These are phyloP conservation scores for Sugiyamaella grinbergsii DNA, from an alignment of 1,139 yeast species.

Conservation along the genomic window DNA sequence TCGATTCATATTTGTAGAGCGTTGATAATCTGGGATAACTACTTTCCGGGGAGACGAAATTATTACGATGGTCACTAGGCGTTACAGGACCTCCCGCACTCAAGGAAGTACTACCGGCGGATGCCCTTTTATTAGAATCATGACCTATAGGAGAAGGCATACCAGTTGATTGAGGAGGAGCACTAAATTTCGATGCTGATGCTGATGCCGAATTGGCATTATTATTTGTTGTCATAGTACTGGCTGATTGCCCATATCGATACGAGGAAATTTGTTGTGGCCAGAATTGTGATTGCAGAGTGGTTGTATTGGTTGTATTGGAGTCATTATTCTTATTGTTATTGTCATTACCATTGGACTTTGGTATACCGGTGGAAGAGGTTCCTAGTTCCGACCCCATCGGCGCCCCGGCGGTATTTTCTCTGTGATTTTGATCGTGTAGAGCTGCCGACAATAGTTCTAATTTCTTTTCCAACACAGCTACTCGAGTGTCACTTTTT, in stretches of 20 bases:
- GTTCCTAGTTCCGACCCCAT: neutral
- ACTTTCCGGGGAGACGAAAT: constrained; percentile 6
- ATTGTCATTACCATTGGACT: neutral
- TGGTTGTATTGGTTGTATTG: no score
- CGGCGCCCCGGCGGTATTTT: neutral
- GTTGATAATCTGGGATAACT: constrained; percentile 1
- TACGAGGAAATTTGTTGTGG: neutral
- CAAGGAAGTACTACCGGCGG: neutral
- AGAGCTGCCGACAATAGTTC: constrained; percentile 35
- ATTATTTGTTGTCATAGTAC: neutral
- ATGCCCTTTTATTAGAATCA: constrained; percentile 2
- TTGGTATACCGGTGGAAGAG: neutral
- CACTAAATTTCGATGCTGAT: neutral
- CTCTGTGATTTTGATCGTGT: constrained; percentile 23
- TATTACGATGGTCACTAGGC: constrained; percentile 12
- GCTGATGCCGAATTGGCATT: neutral
- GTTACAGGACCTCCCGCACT: constrained; percentile 18
- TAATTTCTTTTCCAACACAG: constrained; percentile 43
- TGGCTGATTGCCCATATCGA: constrained; percentile 1
- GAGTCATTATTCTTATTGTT: constrained; percentile 2
- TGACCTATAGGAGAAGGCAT: constrained; percentile 1
- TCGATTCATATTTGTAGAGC: constrained; percentile 21
- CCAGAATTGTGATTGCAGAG: neutral
- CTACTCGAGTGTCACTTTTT: constrained; percentile 41
- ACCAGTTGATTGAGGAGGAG: neutral